Evolutionary conservation across 495 filamentous ascomycete genomes (phyloP).

Genomic region (Penicillium chermesinum): DNA sequence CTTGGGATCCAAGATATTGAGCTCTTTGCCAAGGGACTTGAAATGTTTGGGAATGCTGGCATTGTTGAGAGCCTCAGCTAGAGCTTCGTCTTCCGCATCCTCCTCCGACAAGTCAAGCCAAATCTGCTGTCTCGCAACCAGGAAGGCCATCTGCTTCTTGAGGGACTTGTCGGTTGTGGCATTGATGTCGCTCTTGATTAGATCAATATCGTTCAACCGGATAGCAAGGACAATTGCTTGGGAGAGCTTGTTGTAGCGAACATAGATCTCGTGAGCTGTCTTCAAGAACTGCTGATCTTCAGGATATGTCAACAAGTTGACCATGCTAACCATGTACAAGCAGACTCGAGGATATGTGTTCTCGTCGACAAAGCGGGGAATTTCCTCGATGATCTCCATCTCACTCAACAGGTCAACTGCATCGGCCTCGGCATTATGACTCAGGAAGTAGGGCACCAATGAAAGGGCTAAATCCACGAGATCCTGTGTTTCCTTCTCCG

Average conservation of each 20-base stretch:
- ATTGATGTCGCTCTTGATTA: slow-evolving; percentile 74
- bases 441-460: slow-evolving; percentile 90
- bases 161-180: slow-evolving; percentile 75
- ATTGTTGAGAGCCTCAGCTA: slow-evolving; percentile 81
- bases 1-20: slow-evolving; percentile 95
- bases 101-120: slow-evolving; percentile 62
- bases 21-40: slow-evolving; percentile 86
- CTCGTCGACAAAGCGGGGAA: slow-evolving; percentile 86
- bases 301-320: slow-evolving; percentile 92
- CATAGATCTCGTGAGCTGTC: slow-evolving; percentile 89
- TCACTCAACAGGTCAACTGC: slow-evolving; percentile 96
- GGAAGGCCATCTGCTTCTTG: slow-evolving; percentile 91
- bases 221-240: slow-evolving; percentile 94
- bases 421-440: slow-evolving; percentile 96
- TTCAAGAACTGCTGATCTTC: slow-evolving; percentile 92
- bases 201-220: slow-evolving; percentile 75
- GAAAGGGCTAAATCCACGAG: slow-evolving; percentile 74
- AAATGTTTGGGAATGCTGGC: slow-evolving; percentile 84
- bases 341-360: slow-evolving; percentile 91
- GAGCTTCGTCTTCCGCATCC: slow-evolving; percentile 62
- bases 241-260: slow-evolving; percentile 80
- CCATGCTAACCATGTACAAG: slow-evolving; percentile 98
- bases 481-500: slow-evolving; percentile 60
- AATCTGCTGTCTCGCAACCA: slow-evolving; percentile 87
- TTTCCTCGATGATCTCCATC: slow-evolving; percentile 89